Evolutionary conservation across 2,329 filamentous ascomycete genomes (phyloP), one percentile per base, ranked within the genome.

Genomic region (Fusarium neocosmosporiellum): DNA sequence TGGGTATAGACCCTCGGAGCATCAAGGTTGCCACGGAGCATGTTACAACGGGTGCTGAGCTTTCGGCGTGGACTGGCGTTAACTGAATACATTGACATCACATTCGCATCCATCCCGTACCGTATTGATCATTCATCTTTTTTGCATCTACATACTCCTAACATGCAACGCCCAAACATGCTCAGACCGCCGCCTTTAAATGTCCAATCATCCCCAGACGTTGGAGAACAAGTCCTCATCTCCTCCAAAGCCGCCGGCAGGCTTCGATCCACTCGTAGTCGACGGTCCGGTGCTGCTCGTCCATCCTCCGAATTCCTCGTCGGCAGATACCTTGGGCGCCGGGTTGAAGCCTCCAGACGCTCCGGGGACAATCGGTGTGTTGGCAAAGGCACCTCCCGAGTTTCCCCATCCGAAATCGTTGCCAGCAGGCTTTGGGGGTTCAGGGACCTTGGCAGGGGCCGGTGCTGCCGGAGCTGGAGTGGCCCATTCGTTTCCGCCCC

Each of bases 271-370:
- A 57, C 81, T 81, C 22, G 84, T 78, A 34, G 83, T 80, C 1
- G 83, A 80, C 10, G 86, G 83, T 39, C 86, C 76, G 75, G 88
- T 78, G 88, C 92, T 84, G 87, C 94, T 97, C 55, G 94, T 91
- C 96, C 96, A 98, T 14, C 96, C 95, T 22, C 96, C 96, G 84
- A 98, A 98, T 79, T 98, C 96, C 82, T 98, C 96, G 77, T 98
- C 96, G 0, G 94, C 93, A 37, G 93, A 88, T 3, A 98, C 93
- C 77, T 92, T 92, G 27, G 94, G 91, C 43, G 86, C 84, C 63
- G 85, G 79, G 61, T 86, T 88, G 81, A 94, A 92, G 7, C 92
- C 92, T 27, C 92, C 92, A 74, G 88, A 88, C 1, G 88, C 84
- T 1, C 89, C 88, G 3, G 89, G 88, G 22, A 92, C 86, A 79